Evolutionary conservation across 805 yeast species (phyloP).

Genomic region (Starmerella sp.): DNA sequence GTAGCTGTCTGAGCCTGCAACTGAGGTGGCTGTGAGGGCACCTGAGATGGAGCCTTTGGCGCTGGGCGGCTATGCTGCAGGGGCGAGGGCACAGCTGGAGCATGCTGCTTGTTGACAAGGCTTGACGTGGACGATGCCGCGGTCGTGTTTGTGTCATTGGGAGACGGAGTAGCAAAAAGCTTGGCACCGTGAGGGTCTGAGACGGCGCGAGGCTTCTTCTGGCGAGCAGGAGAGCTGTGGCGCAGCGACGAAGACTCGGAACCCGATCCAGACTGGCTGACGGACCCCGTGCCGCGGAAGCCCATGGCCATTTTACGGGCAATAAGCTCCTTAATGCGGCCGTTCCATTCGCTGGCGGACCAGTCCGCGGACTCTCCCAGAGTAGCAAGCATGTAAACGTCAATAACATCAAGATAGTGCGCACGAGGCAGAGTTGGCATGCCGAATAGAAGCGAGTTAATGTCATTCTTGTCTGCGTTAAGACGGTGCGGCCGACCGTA

Average conservation of each 20-base stretch:
- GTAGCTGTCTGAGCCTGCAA: not conserved
- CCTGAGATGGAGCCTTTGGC: slow-evolving; percentile 15
- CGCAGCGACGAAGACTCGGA: not conserved
- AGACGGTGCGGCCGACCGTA: slow-evolving; percentile 74
- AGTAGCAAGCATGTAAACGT: slow-evolving; percentile 37
- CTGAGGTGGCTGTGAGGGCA: not conserved
- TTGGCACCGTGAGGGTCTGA: slow-evolving; percentile 17
- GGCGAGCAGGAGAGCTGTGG: not conserved
- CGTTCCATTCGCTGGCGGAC: slow-evolving; percentile 51
- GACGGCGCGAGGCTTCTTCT: slow-evolving; percentile 28
- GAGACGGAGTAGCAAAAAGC: not conserved
- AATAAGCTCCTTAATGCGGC: slow-evolving; percentile 43
- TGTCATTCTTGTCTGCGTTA: slow-evolving; percentile 59
- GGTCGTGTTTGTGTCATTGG: not conserved
- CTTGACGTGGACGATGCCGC: not conserved
- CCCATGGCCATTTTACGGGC: slow-evolving; percentile 41
- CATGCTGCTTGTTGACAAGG: slow-evolving; percentile 3
- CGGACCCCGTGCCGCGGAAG: slow-evolving; percentile 35
- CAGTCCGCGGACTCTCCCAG: slow-evolving; percentile 36
- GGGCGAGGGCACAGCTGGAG: slow-evolving; percentile 12
- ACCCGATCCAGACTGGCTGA: slow-evolving; percentile 29
- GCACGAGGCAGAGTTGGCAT: slow-evolving; percentile 72
- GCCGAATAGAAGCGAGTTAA: slow-evolving; percentile 60
- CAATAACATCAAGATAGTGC: slow-evolving; percentile 58
- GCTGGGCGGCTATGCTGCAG: slow-evolving; percentile 16